Conservation (phyloP, 2,329 filamentous ascomycete species). For the Ceratocystis albifundus region DNA sequence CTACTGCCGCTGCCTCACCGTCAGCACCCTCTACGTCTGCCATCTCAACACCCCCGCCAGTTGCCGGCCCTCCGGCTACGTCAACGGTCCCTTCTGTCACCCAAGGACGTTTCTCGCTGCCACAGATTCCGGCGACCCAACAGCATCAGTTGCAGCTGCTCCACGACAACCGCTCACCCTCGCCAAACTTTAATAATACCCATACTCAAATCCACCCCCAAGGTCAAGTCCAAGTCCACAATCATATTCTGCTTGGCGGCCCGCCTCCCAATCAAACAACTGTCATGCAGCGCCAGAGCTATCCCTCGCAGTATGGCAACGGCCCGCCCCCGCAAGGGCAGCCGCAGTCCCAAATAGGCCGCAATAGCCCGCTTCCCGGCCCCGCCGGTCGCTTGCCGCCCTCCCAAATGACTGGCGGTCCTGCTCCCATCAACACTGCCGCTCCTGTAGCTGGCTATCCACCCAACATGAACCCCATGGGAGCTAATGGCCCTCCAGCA, state of each 20-base stretch:
- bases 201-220: background rate
- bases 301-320: constrained; percentile 21
- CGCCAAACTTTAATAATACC: constrained; percentile 37
- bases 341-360: constrained; percentile 31
- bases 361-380: constrained; percentile 42
- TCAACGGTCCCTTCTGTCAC: constrained; percentile 8
- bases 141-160: constrained; percentile 18
- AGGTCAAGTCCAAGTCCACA: background rate
- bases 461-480: constrained; percentile 39
- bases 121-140: constrained; percentile 13
- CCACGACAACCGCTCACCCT: constrained; percentile 15
- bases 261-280: constrained; percentile 27
- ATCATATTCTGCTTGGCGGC: constrained; percentile 18
- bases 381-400: constrained; percentile 45
- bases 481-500: constrained; percentile 34
- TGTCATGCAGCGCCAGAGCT: constrained; percentile 51
- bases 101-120: constrained; percentile 15
- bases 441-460: constrained; percentile 49
- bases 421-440: constrained; percentile 56
- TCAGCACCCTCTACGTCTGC: background rate
- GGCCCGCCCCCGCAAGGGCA: constrained; percentile 11
- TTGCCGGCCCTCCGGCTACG: background rate
- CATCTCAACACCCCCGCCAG: constrained; percentile 14
- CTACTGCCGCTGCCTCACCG: constrained; percentile 16
- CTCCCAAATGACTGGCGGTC: constrained; percentile 50